Evolutionary conservation across 2,329 filamentous ascomycete species (phyloP), one percentile per base, ranked within the genome.

Genomic region (Chrysoporthe austroafricana): DNA sequence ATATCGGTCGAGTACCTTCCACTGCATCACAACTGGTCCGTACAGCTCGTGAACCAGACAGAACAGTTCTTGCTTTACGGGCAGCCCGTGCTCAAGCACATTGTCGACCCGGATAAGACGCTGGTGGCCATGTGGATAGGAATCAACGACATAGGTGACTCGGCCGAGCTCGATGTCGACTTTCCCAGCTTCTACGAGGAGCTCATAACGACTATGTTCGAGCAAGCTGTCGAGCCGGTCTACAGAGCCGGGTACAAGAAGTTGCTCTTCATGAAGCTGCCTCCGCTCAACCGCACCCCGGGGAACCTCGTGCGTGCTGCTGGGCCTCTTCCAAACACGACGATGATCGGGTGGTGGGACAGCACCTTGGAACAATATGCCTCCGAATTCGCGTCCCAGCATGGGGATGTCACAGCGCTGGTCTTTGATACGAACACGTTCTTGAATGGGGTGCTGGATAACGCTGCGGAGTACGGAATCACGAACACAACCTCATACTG

Each of bases 131-230:
- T 86, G 48, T 88, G 83, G 81, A 88, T 87, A 58, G 86, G 84
- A 1, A 79, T 87, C 68, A 88, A 88, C 72, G 85, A 88, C 66
- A 84, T 88, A 69, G 80, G 78, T 70, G 85, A 88, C 72, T 80
- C 81, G 7, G 77, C 75, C 16, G 79, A 80, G 52, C 81, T 79
- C 43, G 77, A 71, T 14, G 75, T 81, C 14, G 76, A 78, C 13
- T 86, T 85, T 69, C 76, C 78, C 3, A 74, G 72, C 0, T 80
- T 84, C 70, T 86, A 85, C 72, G 74, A 79, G 4, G 72, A 74
- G 13, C 73, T 85, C 5, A 78, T 82, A 46, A 63, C 63, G 3
- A 76, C 79, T 0, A 75, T 84, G 1, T 82, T 85, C 66, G 68
- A 75, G 16, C 66, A 74, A 63, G 77, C 79, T 18, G 76, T 84